Evolutionary conservation across 257 asterid species (phyloP).

Genomic region (Gentiana macrophylla): DNA sequence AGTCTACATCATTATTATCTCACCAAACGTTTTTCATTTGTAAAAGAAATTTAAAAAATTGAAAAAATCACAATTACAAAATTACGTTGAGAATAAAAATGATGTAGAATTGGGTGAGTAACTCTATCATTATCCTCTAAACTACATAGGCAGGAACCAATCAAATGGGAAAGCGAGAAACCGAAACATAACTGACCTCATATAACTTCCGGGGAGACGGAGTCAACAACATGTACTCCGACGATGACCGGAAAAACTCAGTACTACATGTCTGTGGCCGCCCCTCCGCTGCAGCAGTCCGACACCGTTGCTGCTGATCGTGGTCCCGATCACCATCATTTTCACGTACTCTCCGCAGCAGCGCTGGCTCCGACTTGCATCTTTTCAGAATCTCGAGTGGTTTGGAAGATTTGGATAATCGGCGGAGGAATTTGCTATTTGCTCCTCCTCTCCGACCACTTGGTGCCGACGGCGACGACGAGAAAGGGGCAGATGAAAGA

Average conservation of each 20-base stretch:
- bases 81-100: background rate
- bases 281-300: constrained; percentile 13
- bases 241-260: constrained; percentile 22
- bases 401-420: constrained; percentile 11
- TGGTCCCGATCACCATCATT: background rate
- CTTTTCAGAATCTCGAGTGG: constrained; percentile 18
- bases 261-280: constrained; percentile 37
- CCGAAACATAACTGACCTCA: constrained; percentile 18
- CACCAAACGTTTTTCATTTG: too few relatives aligned
- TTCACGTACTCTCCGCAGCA: constrained; percentile 9
- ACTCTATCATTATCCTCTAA: too few relatives aligned
- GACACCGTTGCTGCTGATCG: constrained; percentile 6
- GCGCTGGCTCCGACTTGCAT: constrained; percentile 40
- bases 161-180: background rate
- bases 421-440: constrained; percentile 8
- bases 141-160: background rate
- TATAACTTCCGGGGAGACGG: constrained; percentile 21
- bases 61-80: too few relatives aligned
- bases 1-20: too few relatives aligned
- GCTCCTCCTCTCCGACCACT: constrained; percentile 12
- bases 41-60: too few relatives aligned
- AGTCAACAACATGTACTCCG: constrained; percentile 18
- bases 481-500: constrained; percentile 13
- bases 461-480: constrained; percentile 1
- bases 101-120: too few relatives aligned